Evolutionary conservation across 2,329 filamentous ascomycete genomes (phyloP).

Genomic region (Ophiobolus disseminans): DNA sequence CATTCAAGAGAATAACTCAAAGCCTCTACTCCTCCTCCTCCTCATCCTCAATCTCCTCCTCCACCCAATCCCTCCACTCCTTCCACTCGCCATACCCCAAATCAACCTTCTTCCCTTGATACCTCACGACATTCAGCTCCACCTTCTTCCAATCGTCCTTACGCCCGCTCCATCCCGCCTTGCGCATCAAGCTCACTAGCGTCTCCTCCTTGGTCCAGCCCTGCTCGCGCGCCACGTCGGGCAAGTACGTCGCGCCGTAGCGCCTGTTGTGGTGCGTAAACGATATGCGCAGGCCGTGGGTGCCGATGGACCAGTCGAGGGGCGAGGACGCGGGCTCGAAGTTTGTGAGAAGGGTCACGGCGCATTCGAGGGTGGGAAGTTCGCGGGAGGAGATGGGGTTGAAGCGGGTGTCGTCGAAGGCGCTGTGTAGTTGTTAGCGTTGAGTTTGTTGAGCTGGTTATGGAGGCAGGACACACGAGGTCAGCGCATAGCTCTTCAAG

Average conservation of each 20-base stretch:
- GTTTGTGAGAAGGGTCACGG: conserved; percentile 81
- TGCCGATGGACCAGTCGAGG: conserved; percentile 86
- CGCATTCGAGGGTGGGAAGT: conserved; percentile 48
- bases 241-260: conserved; percentile 88
- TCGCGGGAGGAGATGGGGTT: conserved; percentile 59
- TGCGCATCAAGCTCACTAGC: conserved; percentile 86
- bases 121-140: conserved; percentile 78
- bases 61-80: conserved; percentile 79
- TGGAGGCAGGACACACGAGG: conserved; percentile 62
- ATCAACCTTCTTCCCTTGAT: conserved; percentile 82
- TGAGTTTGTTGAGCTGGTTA: neutral
- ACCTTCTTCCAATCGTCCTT: conserved; percentile 76
- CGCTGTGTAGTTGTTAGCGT: conserved; percentile 52
- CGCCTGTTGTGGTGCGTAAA: conserved; percentile 77
- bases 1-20: too few species aligned
- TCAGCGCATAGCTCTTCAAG: conserved; percentile 80
- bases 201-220: conserved; percentile 96
- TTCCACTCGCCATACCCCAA: conserved; percentile 77
- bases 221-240: conserved; percentile 89
- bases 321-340: conserved; percentile 78
- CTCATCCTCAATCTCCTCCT: conserved; percentile 40
- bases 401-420: conserved; percentile 70
- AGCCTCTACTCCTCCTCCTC: conserved; percentile 1
- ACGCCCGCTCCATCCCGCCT: conserved; percentile 85
- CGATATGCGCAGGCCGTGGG: conserved; percentile 84